phyloP scores from a whole-genome alignment of 441 rosid species.

The Erysimum pusillum region DNA sequence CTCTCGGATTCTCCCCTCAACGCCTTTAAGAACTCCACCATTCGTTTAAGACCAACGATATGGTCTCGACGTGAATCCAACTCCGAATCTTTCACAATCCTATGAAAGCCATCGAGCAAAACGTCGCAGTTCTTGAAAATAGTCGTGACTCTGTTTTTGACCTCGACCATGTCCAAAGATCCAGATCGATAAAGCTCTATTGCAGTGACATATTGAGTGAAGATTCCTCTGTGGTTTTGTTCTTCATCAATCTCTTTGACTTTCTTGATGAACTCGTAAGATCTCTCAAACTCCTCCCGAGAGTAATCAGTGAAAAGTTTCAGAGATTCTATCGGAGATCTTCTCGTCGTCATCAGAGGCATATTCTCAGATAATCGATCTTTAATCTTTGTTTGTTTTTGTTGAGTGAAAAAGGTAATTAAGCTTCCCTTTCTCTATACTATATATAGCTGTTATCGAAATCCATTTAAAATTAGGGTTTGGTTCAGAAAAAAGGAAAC shows the following conservation, averaged over 20 bases:
- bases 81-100: not conserved
- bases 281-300: not conserved
- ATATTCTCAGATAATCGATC: not conserved
- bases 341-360: not conserved
- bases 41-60: not conserved
- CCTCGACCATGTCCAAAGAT: not conserved
- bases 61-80: not conserved
- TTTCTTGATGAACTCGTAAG: not conserved
- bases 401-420: not conserved
- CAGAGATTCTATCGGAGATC: not conserved
- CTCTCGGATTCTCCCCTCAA: not conserved
- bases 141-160: not conserved
- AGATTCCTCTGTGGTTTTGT: not conserved
- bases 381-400: not conserved
- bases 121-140: conserved; percentile 5
- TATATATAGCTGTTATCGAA: not conserved
- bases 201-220: not conserved
- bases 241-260: conserved; percentile 10
- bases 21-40: not conserved
- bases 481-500: not conserved
- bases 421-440: not conserved
- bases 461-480: not conserved
- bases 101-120: not conserved
- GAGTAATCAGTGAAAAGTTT: not conserved
- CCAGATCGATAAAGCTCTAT: not conserved